Base-by-base conservation (phyloP, 805 yeast genomes). In the Wickerhamiella cacticola region DNA sequence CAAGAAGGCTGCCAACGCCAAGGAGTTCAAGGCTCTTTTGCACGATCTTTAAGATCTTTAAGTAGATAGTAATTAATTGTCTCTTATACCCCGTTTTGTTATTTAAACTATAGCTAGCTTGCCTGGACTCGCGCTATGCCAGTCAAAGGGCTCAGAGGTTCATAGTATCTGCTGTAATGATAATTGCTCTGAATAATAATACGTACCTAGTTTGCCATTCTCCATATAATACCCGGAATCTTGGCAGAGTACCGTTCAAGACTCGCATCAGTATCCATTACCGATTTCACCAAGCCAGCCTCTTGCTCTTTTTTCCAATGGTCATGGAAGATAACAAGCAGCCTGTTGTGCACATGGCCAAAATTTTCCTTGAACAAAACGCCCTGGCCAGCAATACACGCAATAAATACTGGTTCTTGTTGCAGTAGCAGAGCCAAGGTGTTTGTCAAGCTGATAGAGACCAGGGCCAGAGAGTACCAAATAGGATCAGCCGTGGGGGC, bases 1-100 rank as follows among this genome's bases (percentile, higher is more conserved):
- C 60, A 68, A 73, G 65, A 74, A 75, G 63, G 54, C 59, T 55
- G 58, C 55, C 58, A 45, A 60, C 47, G 48, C 63, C 50, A 58
- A 61, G 63, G 56, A 54, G 45, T 61, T 60, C 61, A 48, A 46
- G 54, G 45, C 54, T 47, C 56, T 62, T 29, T 51, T 63, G 46
- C 55, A 60, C 56, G 63, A 61, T 53, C 53, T 58, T 58, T 63
- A 63, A 57, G n/a, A 31, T 15, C 18, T 15, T 31, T 15, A 31
- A 15, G 16, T 31, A 31, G 36, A 31, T 31, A 31, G 36, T 31
- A 15, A 31, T 31, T 31, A 31, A 29, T 29, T 15, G n/a, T 31
- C 4, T 31, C 3, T 31, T 10, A 31, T 31, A 31, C 36, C 36
- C 36, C 19, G 9, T n/a, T n/a, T n/a, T n/a, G n/a, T n/a, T n/a